These are phyloP conservation scores for Medicago lupulina DNA, from an alignment of 306 rosid genomes.

Conservation along the genomic window DNA sequence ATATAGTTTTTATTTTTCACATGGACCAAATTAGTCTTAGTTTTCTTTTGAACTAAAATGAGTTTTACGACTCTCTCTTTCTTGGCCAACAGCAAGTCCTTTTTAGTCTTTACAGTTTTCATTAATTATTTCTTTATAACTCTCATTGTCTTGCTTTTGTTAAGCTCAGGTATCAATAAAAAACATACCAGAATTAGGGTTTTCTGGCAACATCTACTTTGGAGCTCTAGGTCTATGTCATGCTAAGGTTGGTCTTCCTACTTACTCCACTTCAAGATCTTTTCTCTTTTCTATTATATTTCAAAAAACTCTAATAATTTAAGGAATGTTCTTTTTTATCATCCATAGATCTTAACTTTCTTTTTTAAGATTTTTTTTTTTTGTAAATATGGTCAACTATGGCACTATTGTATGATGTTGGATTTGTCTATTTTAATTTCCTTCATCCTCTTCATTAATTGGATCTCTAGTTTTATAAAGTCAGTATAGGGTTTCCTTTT, in stretches of 20 bases:
- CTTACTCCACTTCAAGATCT: constrained; percentile 26
- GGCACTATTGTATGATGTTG: not conserved
- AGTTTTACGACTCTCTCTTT: not conserved
- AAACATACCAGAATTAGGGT: constrained; percentile 52
- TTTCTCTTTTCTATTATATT: not conserved
- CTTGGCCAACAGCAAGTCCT: constrained; percentile 30
- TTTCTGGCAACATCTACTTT: constrained; percentile 39
- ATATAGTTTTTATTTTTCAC: no score
- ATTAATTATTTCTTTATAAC: constrained; percentile 36
- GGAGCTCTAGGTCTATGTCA: constrained; percentile 31
- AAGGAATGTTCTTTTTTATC: not conserved
- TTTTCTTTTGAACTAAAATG: no score
- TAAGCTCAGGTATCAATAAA: constrained; percentile 43
- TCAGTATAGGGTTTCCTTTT: constrained; percentile 39
- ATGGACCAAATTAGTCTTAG: no score
- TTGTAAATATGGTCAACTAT: not conserved
- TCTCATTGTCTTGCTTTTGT: constrained; percentile 27
- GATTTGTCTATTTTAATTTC: constrained; percentile 2
- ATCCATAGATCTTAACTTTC: not conserved
- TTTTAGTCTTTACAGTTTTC: constrained; percentile 48
- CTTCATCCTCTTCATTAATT: constrained; percentile 29
- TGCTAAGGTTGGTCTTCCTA: constrained; percentile 44
- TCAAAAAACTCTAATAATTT: constrained; percentile 8
- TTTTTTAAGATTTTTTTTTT: not conserved
- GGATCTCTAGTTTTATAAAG: constrained; percentile 3